Percentiles rank a stretch among this genome's conserved stretches.
These are phyloP conservation scores for Trichoderma harzianum DNA, from an alignment of 2,329 filamentous ascomycete species.

Conservation along the genomic window DNA sequence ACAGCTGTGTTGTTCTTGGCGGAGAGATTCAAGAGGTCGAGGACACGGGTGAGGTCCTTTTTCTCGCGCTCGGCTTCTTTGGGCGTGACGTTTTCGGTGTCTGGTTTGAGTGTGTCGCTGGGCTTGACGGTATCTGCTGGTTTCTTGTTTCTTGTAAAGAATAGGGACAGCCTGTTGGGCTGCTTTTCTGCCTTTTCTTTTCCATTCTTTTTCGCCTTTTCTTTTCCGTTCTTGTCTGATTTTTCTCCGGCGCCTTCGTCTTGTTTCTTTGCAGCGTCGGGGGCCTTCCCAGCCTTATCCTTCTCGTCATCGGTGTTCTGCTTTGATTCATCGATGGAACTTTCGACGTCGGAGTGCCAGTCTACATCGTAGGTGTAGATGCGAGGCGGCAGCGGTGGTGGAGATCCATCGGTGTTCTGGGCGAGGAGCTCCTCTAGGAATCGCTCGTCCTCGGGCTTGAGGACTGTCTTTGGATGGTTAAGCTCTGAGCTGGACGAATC, in stretches of 20 bases:
- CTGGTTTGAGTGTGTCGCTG: slow-evolving; percentile 33
- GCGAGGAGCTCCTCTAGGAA: slow-evolving; percentile 56
- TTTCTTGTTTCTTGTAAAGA: slow-evolving; percentile 40
- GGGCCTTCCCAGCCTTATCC: slow-evolving; percentile 7
- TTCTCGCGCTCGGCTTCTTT: slow-evolving; percentile 48
- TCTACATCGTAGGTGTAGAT: slow-evolving; percentile 49
- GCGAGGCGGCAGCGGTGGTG: slow-evolving; percentile 55
- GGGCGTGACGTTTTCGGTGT: slow-evolving; percentile 34
- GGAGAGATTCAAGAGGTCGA: slow-evolving; percentile 80
- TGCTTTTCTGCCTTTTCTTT: slow-evolving; percentile 32
- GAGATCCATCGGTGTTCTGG: slow-evolving; percentile 37
- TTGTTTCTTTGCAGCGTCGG: neutral
- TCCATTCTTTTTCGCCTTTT: slow-evolving; percentile 32
- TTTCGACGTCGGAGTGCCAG: slow-evolving; percentile 39
- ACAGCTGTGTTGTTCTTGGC: slow-evolving; percentile 84
- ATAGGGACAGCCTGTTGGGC: slow-evolving; percentile 33
- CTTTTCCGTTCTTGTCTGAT: slow-evolving; percentile 27
- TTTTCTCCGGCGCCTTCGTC: slow-evolving; percentile 31
- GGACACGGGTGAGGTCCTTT: slow-evolving; percentile 74
- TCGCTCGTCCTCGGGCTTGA: slow-evolving; percentile 54
- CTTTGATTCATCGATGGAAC: slow-evolving; percentile 26
- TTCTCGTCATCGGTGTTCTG: slow-evolving; percentile 19
- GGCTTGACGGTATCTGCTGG: slow-evolving; percentile 22
- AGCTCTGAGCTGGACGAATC: slow-evolving; percentile 29
- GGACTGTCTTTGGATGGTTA: slow-evolving; percentile 40